Percentiles rank a stretch among this genome's conserved stretches.
phyloP scores from a whole-genome alignment of 1,284 basidiomycete species.

The Marasmius sp. region DNA sequence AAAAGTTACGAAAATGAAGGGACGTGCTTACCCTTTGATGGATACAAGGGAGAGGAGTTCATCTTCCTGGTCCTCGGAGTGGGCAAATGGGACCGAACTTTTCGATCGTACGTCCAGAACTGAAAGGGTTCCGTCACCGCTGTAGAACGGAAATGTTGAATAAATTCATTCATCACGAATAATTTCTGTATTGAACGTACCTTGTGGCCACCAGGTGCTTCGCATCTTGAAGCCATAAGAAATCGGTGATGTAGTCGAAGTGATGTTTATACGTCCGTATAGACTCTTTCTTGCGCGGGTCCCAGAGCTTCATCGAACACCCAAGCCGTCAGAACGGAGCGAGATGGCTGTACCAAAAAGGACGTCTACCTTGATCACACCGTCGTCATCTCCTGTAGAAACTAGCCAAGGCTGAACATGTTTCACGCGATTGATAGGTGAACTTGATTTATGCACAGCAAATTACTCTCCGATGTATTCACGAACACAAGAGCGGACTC shows the following conservation, averaged over 20 bases:
- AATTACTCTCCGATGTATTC: constrained; percentile 29
- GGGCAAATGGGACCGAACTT: constrained; percentile 70
- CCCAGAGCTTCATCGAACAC: constrained; percentile 71
- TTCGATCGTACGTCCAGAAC: constrained; percentile 87
- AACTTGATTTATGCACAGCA: constrained; percentile 45
- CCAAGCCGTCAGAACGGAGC: constrained; percentile 7
- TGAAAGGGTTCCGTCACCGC: constrained; percentile 89
- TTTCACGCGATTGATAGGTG: constrained; percentile 83
- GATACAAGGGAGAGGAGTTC: constrained; percentile 84
- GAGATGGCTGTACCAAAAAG: constrained; percentile 3
- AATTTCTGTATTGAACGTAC: constrained; percentile 37
- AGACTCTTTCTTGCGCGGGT: constrained; percentile 68
- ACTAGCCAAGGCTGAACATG: constrained; percentile 69
- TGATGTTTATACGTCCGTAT: constrained; percentile 82
- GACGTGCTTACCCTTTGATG: constrained; percentile 65
- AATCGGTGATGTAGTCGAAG: constrained; percentile 94
- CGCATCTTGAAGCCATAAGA: constrained; percentile 84
- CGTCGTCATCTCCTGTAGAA: constrained; percentile 91
- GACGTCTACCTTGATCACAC: constrained; percentile 76
- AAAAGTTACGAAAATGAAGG: background rate
- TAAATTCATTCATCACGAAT: constrained; percentile 4
- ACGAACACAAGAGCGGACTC: constrained; percentile 34
- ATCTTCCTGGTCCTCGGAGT: constrained; percentile 95
- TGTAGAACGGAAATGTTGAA: constrained; percentile 27
- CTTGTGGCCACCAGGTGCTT: constrained; percentile 85